phyloP scores from a whole-genome alignment of 306 rosid species.

The Cercis canadensis region DNA sequence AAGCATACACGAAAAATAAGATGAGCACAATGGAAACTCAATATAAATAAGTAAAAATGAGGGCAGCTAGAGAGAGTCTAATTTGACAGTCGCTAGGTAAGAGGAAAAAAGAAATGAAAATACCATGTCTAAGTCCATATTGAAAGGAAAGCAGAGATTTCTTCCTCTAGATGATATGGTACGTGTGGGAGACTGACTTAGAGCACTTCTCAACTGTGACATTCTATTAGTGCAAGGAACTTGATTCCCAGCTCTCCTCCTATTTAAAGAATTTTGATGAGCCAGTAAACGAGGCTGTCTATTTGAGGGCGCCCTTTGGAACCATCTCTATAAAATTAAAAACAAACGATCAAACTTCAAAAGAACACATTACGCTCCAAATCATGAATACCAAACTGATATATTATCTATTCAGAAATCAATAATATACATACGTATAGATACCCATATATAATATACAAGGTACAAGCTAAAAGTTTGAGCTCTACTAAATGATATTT shows the following conservation, averaged over 20 bases:
- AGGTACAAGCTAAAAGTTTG: background rate
- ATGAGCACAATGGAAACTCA: too few relatives aligned
- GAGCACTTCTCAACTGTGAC: constrained; percentile 68
- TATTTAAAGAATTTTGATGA: constrained; percentile 56
- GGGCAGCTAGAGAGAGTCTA: too few relatives aligned
- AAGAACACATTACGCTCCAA: constrained; percentile 28
- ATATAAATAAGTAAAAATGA: too few relatives aligned
- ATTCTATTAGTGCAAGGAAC: constrained; percentile 61
- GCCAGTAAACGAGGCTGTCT: constrained; percentile 68
- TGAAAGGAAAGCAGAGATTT: constrained; percentile 64
- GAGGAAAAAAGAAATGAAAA: background rate
- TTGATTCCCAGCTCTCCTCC: constrained; percentile 61
- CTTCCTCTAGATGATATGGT: constrained; percentile 58
- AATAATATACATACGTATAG: background rate
- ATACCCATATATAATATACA: too few relatives aligned
- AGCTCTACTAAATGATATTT: constrained; percentile 6
- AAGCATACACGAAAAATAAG: too few relatives aligned
- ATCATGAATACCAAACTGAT: constrained; percentile 27
- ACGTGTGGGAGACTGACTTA: constrained; percentile 48
- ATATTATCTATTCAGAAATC: constrained; percentile 14
- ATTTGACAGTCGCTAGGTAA: background rate
- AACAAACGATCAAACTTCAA: too few relatives aligned
- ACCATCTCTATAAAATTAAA: constrained; percentile 45
- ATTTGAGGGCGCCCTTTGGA: constrained; percentile 44
- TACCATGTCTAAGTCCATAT: constrained; percentile 94